Percentiles rank a stretch among this genome's conserved stretches.
phyloP scores from a whole-genome alignment of 768 basidiomycete species.

The Cyclocybe cylindracea region DNA sequence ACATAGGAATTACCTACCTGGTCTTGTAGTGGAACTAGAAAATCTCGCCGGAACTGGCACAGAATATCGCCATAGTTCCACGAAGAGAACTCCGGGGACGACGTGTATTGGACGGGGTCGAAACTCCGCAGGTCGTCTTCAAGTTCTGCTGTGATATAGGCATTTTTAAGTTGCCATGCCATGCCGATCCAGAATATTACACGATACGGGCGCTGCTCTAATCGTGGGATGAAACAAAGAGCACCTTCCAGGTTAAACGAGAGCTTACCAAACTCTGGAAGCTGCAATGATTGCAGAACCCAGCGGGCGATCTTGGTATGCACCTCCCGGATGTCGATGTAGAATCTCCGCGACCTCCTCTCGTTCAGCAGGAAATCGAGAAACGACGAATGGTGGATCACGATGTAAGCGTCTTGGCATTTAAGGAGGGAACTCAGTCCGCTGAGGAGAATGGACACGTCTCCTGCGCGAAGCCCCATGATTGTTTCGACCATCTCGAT shows the following conservation, averaged over 20 bases:
- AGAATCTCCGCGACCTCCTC: not conserved
- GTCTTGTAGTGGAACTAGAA: no score
- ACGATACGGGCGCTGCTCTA: no score
- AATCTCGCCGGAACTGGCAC: no score
- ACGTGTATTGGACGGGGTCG: no score
- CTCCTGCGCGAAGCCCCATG: not conserved
- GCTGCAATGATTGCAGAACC: not conserved
- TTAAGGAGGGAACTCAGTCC: not conserved
- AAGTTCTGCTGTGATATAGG: no score
- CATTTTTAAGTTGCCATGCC: no score
- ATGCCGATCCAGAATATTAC: no score
- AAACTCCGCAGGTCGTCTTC: no score
- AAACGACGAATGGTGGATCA: not conserved
- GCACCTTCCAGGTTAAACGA: not conserved
- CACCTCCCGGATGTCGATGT: not conserved
- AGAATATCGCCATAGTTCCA: no score
- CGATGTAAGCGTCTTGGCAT: not conserved
- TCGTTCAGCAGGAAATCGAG: not conserved
- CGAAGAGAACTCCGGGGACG: no score
- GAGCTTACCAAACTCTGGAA: not conserved
- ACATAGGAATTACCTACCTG: no score
- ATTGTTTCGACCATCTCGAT: not conserved
- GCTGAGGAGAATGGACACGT: not conserved
- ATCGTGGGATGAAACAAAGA: not conserved
- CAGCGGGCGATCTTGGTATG: not conserved